Evolutionary conservation across 2,329 filamentous ascomycete species (phyloP).

Genomic region (Thielaviopsis ethacetica): DNA sequence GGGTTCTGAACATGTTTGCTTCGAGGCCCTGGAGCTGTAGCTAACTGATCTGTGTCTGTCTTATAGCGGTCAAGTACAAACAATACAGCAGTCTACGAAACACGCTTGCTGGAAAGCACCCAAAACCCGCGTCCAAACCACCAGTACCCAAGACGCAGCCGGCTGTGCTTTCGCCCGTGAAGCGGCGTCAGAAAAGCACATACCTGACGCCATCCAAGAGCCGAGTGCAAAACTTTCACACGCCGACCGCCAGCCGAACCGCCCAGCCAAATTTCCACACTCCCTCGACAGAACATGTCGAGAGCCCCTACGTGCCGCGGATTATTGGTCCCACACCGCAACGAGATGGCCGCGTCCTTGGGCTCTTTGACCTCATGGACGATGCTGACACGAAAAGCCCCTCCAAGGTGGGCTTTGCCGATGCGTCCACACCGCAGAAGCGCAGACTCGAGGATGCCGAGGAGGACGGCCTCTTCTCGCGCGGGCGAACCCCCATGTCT

Average conservation of each 20-base stretch:
- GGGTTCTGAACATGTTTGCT: neutral
- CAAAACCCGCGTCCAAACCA: constrained; percentile 20
- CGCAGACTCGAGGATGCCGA: constrained; percentile 15
- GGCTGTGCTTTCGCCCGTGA: constrained; percentile 31
- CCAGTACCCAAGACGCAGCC: constrained; percentile 18
- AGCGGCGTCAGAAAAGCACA: constrained; percentile 20
- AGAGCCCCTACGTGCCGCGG: constrained; percentile 39
- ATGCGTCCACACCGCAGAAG: constrained; percentile 29
- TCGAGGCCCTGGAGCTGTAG: neutral
- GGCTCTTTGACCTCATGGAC: constrained; percentile 56
- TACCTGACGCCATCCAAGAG: constrained; percentile 31
- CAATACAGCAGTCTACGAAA: constrained; percentile 53
- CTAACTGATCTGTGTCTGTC: neutral
- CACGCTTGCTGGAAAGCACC: constrained; percentile 35
- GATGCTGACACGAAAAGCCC: constrained; percentile 24
- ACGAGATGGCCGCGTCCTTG: constrained; percentile 58
- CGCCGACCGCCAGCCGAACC: constrained; percentile 18
- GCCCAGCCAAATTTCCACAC: constrained; percentile 30
- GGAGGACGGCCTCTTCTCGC: constrained; percentile 17
- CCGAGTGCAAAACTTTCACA: constrained; percentile 13
- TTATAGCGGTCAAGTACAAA: constrained; percentile 52
- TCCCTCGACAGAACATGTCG: constrained; percentile 35
- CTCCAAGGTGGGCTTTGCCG: constrained; percentile 2
- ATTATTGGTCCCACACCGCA: constrained; percentile 66
- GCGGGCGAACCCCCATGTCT: constrained; percentile 35